phyloP scores from a whole-genome alignment of 768 basidiomycete species.

The Clitopilus hobsonii region DNA sequence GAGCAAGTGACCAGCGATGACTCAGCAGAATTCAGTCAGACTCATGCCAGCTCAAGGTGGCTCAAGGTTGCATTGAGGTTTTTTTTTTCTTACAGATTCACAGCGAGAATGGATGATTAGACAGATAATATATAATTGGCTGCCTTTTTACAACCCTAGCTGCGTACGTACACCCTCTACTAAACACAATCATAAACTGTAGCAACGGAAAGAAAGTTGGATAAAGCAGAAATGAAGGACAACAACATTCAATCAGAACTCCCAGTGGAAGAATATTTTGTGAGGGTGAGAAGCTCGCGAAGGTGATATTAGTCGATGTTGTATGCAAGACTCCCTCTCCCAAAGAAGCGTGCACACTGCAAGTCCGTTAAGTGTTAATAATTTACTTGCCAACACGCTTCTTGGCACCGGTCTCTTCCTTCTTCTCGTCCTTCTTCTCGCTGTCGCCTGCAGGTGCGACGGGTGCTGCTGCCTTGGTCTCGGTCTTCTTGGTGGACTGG shows the following conservation, averaged over 20 bases:
- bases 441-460: slow-evolving; percentile 70
- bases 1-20: background rate
- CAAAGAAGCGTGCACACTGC: slow-evolving; percentile 5
- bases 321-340: slow-evolving; percentile 11
- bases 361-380: background rate
- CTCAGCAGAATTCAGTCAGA: background rate
- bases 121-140: background rate
- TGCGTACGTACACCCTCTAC: background rate
- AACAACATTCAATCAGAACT: background rate
- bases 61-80: no score
- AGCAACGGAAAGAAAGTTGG: background rate
- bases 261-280: background rate
- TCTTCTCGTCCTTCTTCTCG: slow-evolving; percentile 73
- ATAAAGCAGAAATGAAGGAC: background rate
- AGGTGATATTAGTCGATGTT: background rate
- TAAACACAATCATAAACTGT: background rate
- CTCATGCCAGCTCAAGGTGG: background rate
- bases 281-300: background rate
- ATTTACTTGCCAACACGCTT: slow-evolving; percentile 51
- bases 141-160: background rate
- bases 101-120: background rate
- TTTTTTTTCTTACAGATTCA: no score
- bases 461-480: slow-evolving; percentile 51
- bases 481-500: slow-evolving; percentile 75
- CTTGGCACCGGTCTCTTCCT: slow-evolving; percentile 55